phyloP scores from a whole-genome alignment of 2,329 filamentous ascomycete species.

The Sporothrix dimorphospora region DNA sequence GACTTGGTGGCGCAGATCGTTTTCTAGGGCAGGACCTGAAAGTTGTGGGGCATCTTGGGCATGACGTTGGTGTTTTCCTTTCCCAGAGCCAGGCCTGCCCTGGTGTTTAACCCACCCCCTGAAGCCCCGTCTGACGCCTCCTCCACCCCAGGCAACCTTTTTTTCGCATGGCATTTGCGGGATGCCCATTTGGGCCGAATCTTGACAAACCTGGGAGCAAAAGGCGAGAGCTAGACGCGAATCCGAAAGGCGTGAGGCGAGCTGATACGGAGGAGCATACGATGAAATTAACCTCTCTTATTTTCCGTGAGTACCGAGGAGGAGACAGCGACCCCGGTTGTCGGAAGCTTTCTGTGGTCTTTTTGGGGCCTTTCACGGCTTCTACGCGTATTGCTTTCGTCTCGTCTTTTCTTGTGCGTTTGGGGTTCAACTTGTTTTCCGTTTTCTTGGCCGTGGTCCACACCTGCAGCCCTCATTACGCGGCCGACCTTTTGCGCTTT shows the following conservation, averaged over 20 bases:
- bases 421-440: background rate
- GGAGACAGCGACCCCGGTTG: background rate
- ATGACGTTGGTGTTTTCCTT: conserved; percentile 12
- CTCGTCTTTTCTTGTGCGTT: background rate
- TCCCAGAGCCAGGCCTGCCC: background rate
- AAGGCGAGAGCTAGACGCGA: background rate
- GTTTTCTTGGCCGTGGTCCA: background rate
- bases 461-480: conserved; percentile 18
- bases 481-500: background rate
- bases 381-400: background rate
- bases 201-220: background rate
- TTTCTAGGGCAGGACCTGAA: conserved; percentile 12
- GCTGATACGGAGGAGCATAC: background rate
- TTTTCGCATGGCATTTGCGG: background rate
- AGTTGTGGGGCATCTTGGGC: conserved; percentile 22
- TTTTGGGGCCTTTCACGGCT: background rate
- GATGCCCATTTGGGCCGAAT: background rate
- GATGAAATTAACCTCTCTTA: background rate
- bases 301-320: background rate
- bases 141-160: conserved; percentile 14
- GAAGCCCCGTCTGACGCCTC: conserved; percentile 2
- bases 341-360: background rate
- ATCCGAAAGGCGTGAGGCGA: background rate
- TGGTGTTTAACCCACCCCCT: background rate
- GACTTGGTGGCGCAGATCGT: conserved; percentile 12